Evolutionary conservation across 2,329 filamentous ascomycete genomes (phyloP), one percentile per base, ranked within the genome.

Genomic region (Tolypocladium cylindrosporum): DNA sequence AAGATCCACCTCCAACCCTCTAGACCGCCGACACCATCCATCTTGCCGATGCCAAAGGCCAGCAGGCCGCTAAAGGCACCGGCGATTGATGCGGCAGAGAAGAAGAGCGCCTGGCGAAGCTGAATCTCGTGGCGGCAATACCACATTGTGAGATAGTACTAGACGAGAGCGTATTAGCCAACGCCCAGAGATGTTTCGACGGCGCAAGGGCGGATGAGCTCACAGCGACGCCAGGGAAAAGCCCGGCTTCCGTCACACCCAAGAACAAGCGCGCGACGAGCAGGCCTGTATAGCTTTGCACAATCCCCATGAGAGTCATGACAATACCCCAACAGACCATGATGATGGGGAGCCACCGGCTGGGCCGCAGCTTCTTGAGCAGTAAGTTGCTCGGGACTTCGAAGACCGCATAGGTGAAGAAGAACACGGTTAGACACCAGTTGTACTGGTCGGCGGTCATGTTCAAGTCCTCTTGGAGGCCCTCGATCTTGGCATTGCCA

Each of bases 371-470:
- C 16, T 79, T 82, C 71, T 93, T 94, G 57, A 94, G 81, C 9
- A 93, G 72, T 14, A 93, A 71, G 65, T 94, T 94, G 57, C 86
- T 90, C n/a, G 89, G 75, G 0, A 87, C 82, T 67, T 93, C 89
- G 61, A 90, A 90, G 24, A 87, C 77, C 2, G 87, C 79, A 67
- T 94, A 95, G 1, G 87, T 70, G 61, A 93, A 83, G 77, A 93
- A 94, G 76, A 95, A 94, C 60, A 91, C 82, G 5, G 78, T 79
- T 7, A 88, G 76, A 54, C 84, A 80, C 65, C 83, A 78, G 70
- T 91, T 92, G 72, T 91, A 94, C 67, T 91, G 80, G 58, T 83
- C 78, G 5, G 80, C 70, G 0, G 79, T 81, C 77, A 92, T 83
- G 16, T 78, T 61, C 19, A 82, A 67, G 57, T 80, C 76, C 59